Percentiles rank a stretch among this genome's conserved stretches.
These are phyloP conservation scores for Vitis riparia DNA, from an alignment of 164 flowering plant species.

Conservation along the genomic window DNA sequence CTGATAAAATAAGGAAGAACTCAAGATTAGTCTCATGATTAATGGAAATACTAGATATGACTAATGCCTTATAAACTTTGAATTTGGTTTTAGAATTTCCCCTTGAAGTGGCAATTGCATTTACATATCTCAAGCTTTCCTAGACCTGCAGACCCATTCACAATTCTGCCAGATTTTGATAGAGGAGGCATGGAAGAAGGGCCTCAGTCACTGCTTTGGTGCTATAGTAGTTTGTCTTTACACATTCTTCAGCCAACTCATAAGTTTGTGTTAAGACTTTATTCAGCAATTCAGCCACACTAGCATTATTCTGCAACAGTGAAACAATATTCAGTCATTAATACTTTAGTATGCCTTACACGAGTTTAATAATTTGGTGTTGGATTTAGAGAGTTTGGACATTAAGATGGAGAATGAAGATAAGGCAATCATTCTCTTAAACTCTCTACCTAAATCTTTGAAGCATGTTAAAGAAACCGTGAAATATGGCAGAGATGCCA, in stretches of 20 bases:
- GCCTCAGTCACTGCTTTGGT: conserved; percentile 28
- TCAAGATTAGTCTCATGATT: not conserved
- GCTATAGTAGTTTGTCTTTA: conserved; percentile 41
- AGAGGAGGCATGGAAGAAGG: conserved; percentile 29
- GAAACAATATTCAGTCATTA: no score
- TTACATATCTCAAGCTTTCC: conserved; percentile 20
- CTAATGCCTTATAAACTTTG: no score
- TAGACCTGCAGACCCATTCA: conserved; percentile 20
- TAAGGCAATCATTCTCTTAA: no score
- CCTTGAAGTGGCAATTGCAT: not conserved
- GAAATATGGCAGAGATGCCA: no score
- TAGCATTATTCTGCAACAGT: not conserved
- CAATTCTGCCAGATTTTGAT: conserved; percentile 20
- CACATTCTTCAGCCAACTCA: conserved; percentile 29
- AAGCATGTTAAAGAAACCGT: no score
- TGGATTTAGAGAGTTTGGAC: no score
- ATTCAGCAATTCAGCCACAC: not conserved
- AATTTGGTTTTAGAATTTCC: no score
- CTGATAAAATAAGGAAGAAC: conserved; percentile 5
- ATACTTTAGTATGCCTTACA: no score
- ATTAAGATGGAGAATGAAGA: no score
- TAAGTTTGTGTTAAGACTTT: conserved; percentile 11
- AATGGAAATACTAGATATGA: not conserved
- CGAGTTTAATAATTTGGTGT: no score
- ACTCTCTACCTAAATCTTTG: no score